Evolutionary conservation across 192 early-diverging fungal species (phyloP), one percentile per base, ranked within the genome.

Genomic region (Coemansia sp.): DNA sequence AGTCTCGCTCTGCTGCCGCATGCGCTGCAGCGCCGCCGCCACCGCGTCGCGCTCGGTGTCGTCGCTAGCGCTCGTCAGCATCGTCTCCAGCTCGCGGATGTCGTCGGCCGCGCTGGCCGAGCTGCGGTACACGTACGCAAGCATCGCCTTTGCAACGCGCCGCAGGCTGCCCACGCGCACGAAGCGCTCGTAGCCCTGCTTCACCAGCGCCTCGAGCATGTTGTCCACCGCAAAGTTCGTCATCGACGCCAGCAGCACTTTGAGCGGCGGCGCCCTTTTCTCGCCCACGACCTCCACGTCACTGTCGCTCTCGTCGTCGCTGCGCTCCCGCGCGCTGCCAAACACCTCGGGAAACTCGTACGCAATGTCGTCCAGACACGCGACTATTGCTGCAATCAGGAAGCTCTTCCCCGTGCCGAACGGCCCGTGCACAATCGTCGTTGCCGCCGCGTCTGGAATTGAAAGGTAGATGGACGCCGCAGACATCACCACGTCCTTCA

Each of bases 181-280:
- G 69, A 91, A 91, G 35, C 80, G 61, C 38, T 83, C 83, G 40
- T 83, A 91, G 3, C 82, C 86, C 1, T 87, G 80, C 46, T 84
- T 79, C 10, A 89, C 43, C 23, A 91, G 64, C 6, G 82, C 86
- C 58, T 71, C 31, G 16, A 91, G 68, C 62, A 91, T 87, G 49
- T 87, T 83, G 64, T 91, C 89, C 7, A 91, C 89, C 8, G 89
- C 89, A 23, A 89, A 86, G 60, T 91, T 91, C 59, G 89, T 91
- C 82, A 89, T 87, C 6, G 87, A 91, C 2, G 85, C 62, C 3
- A 91, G 67, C 25, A 91, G 51, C 11, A 89, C 81, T 12, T 71
- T 74, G 23, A 81, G 77, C 2, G 80, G 70, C 23, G 30, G 54
- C 6, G 24, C 18, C 18, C 56, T 60, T 33, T 56, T 38, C 16